A percentile compares a stretch with the other conserved stretches of the same genome.
phyloP scores from a whole-genome alignment of 345 rosid species.

The Cochlearia excelsa region DNA sequence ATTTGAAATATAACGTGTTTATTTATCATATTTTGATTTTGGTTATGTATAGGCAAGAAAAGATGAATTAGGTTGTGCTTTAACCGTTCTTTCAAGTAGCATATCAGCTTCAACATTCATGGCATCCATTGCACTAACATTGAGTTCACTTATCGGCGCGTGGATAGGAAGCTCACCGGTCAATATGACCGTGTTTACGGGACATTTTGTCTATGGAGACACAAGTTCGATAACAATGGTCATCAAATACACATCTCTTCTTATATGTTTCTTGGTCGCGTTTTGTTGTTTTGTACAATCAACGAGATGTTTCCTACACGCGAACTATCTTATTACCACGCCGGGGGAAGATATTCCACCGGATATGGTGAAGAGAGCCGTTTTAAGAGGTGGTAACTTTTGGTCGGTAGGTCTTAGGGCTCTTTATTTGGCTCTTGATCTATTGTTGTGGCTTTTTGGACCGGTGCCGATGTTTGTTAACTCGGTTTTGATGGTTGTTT shows the following conservation, averaged over 20 bases:
- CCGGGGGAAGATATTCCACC: slow-evolving; percentile 41
- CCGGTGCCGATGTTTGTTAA: slow-evolving; percentile 71
- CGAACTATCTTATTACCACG: slow-evolving; percentile 60
- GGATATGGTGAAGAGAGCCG: slow-evolving; percentile 39
- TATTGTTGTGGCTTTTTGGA: slow-evolving; percentile 79
- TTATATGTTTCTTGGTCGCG: slow-evolving; percentile 57
- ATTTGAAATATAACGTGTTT: background rate
- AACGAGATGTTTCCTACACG: slow-evolving; percentile 58
- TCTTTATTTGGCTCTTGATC: slow-evolving; percentile 58
- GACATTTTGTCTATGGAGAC: slow-evolving; percentile 58
- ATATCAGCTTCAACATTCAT: slow-evolving; percentile 61
- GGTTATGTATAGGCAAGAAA: slow-evolving; percentile 38
- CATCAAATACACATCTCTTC: slow-evolving; percentile 61
- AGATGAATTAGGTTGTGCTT: slow-evolving; percentile 31
- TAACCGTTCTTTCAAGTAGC: slow-evolving; percentile 52
- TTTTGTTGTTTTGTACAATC: slow-evolving; percentile 75
- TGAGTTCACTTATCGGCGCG: slow-evolving; percentile 78
- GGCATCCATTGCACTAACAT: slow-evolving; percentile 54
- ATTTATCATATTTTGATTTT: background rate
- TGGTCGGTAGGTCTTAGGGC: slow-evolving; percentile 74
- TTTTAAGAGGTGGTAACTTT: slow-evolving; percentile 67
- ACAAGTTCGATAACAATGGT: slow-evolving; percentile 48
- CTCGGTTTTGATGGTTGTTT: slow-evolving; percentile 44
- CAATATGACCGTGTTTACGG: slow-evolving; percentile 36
- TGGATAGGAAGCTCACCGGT: slow-evolving; percentile 64